Conservation (phyloP, 2,329 filamentous ascomycete species). For the Fusarium subtropicale region DNA sequence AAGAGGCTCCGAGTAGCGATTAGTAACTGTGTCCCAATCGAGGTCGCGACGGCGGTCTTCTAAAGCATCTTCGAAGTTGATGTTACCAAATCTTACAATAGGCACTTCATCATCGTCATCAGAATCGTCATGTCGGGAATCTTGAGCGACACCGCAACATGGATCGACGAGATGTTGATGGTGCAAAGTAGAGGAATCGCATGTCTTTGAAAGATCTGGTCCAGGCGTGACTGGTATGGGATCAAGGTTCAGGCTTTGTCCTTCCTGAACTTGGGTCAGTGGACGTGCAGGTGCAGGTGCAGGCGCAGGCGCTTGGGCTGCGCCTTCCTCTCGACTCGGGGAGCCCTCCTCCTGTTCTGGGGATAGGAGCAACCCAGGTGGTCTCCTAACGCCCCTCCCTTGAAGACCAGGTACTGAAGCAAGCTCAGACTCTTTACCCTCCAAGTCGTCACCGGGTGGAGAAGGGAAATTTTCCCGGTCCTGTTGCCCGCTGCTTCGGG, state of each 20-base stretch:
- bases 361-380: background rate
- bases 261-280: background rate
- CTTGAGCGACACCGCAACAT: background rate
- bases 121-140: background rate
- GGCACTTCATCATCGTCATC: background rate
- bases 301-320: background rate
- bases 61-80: background rate
- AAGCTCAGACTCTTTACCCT: background rate
- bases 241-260: background rate
- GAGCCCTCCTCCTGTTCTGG: background rate
- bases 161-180: background rate
- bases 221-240: background rate
- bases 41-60: background rate
- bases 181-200: background rate
- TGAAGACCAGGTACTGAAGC: background rate
- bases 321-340: background rate
- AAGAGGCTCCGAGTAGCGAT: too few species aligned
- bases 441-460: constrained; percentile 1
- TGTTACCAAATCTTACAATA: background rate
- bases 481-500: background rate
- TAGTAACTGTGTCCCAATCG: background rate
- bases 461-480: background rate
- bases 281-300: background rate
- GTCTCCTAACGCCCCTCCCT: constrained; percentile 3
- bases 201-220: background rate